These are phyloP conservation scores for Phascolomyces articulosus DNA, from an alignment of 371 early-diverging fungal species.

Conservation along the genomic window DNA sequence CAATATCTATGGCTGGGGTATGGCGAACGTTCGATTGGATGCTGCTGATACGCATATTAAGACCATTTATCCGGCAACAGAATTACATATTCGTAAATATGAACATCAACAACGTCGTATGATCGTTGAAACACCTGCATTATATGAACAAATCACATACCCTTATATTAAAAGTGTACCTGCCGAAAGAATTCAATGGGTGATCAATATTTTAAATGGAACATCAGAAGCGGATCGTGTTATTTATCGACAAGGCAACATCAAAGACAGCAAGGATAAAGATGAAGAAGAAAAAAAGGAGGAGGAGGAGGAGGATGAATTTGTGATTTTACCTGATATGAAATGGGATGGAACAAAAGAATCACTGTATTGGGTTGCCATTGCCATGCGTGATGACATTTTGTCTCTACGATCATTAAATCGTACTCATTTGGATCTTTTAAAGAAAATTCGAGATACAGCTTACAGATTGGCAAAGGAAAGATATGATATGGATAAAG, in stretches of 20 bases:
- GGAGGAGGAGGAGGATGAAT: constrained; percentile 60
- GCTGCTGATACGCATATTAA: constrained; percentile 59
- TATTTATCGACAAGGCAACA: no score
- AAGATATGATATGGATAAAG: constrained; percentile 39
- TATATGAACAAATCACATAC: constrained; percentile 49
- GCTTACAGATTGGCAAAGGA: constrained; percentile 49
- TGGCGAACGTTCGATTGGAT: constrained; percentile 30
- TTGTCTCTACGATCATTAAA: constrained; percentile 70
- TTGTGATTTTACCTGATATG: constrained; percentile 81
- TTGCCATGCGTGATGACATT: constrained; percentile 59
- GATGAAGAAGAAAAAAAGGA: no score
- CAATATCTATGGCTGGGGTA: constrained; percentile 68
- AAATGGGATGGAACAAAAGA: constrained; percentile 78
- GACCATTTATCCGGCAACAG: constrained; percentile 67
- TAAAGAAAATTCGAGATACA: constrained; percentile 61
- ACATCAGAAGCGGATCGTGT: constrained; percentile 67
- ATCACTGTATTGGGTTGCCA: constrained; percentile 70
- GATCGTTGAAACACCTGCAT: constrained; percentile 58
- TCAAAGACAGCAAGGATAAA: no score
- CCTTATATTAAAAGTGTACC: constrained; percentile 73
- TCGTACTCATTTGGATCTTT: constrained; percentile 59
- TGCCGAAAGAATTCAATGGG: constrained; percentile 72
- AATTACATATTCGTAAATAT: constrained; percentile 76
- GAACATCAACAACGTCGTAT: constrained; percentile 62
- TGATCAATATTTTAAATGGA: constrained; percentile 76